Evolutionary conservation across 2,329 filamentous ascomycete genomes (phyloP), one percentile per base, ranked within the genome.

Genomic region (Clarireedia hainanense): DNA sequence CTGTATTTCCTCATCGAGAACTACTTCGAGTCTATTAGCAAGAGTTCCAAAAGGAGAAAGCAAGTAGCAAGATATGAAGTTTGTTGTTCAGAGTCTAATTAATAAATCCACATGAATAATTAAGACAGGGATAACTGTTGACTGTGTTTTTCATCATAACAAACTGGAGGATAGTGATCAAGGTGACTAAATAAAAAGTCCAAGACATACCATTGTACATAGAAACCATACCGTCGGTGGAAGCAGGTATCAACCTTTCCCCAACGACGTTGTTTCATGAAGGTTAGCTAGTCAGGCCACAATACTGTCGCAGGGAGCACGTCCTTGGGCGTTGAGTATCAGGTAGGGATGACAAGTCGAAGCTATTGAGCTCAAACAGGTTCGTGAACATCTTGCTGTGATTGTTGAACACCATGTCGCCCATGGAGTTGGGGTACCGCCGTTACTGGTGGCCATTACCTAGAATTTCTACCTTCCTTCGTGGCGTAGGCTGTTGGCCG

Each of bases 71-170:
- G 4, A 17, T 7, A 24, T 55, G 37, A 26, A 36, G 15, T 50
- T 36, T 50, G 39, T 42, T 55, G 27, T 55, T 55, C 52, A 55
- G 52, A 55, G 52, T 55, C 52, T 55, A 55, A 55, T 55, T 55
- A 55, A 42, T 48, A 34, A 48, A 48, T 55, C 52, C 52, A 55
- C 52, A 55, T 55, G 47, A 40, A 43, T 43, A 27, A 42, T 55
- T 55, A 55, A 55, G 52, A 55, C 52, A 55, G 52, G 52, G 52
- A 55, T 55, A 55, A 55, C 52, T 55, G 52, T 55, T 55, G 52
- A 55, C 52, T 39, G 15, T 55, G 9, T 55, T 55, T 50, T 55
- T 55, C 52, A 55, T 55, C 52, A 55, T 12, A 37, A 55, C 47
- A 55, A 42, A 23, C 4, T 7, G 10, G 39, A 20, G 36, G 36